Percentiles rank a stretch among this genome's conserved stretches.
These are phyloP conservation scores for Penicillium griseofulvum DNA, from an alignment of 2,329 filamentous ascomycete species.

Conservation along the genomic window DNA sequence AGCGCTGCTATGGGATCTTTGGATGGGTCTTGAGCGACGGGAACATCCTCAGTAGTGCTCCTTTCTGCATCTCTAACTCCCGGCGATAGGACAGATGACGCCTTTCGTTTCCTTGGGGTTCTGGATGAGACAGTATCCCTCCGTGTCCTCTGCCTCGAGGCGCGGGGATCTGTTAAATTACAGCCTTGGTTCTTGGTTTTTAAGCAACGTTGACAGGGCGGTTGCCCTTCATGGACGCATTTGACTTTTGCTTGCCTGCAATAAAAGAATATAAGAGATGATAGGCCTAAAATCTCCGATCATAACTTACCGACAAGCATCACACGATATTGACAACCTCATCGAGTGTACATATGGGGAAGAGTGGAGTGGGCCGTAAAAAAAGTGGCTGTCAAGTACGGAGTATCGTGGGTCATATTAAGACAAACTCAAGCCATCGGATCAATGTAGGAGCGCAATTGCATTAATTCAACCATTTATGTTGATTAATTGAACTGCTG, in stretches of 20 bases:
- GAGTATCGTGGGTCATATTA: neutral
- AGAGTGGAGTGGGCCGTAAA: neutral
- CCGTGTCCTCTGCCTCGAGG: slow-evolving; percentile 12
- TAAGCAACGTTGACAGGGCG: slow-evolving; percentile 35
- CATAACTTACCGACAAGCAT: slow-evolving; percentile 31
- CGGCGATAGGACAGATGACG: slow-evolving; percentile 2
- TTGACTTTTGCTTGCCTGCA: slow-evolving; percentile 37
- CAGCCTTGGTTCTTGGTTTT: slow-evolving; percentile 25
- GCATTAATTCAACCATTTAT: neutral
- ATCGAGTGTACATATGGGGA: slow-evolving; percentile 18
- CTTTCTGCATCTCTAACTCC: neutral
- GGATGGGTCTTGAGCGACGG: neutral
- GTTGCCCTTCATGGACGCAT: slow-evolving; percentile 34
- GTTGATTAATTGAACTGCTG: neutral
- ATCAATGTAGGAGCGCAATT: slow-evolving; percentile 5
- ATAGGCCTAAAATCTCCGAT: neutral
- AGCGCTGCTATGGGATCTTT: slow-evolving; percentile 24
- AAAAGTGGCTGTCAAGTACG: neutral
- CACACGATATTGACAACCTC: slow-evolving; percentile 39
- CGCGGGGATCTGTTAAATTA: slow-evolving; percentile 31
- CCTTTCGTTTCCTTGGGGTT: slow-evolving; percentile 18
- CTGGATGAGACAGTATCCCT: neutral
- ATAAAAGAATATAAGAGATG: neutral
- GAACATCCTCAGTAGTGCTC: slow-evolving; percentile 1
- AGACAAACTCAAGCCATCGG: neutral